Base-by-base conservation (phyloP, 2,329 filamentous ascomycete genomes). In the Colletotrichum sp. region DNA sequence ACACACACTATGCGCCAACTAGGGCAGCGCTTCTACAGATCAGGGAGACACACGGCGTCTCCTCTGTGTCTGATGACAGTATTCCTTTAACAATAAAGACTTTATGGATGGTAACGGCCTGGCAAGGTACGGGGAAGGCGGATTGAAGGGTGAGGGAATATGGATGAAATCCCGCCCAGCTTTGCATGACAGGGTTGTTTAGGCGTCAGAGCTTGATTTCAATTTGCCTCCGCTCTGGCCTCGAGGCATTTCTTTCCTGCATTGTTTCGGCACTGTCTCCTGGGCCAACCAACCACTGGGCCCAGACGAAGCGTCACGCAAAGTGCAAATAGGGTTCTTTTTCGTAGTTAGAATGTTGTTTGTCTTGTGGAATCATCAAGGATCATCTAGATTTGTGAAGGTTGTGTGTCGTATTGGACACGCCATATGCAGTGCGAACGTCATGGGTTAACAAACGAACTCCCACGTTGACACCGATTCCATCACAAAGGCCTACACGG, bases 161-260 rank as follows among this genome's bases (percentile, higher is more conserved):
- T 62, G 44, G 49, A 72, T 70, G 27, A 57, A 29, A 25, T 64
- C 69, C 57, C 55, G 30, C 69, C 68, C 72, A 66, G 36, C 69
- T 71, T 77, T 78, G 77, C 77, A 78, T 77, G 75, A 67, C 69
- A 72, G 66, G 76, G 76, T 73, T 71, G 75, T 77, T 78, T 12
- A 77, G 77, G 77, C 77, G 77, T 78, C 55, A 71, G 72, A 66
- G 49, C 63, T 73, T 74, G n/a, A 66, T 62, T 69, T 74, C 62
- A 63, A 29, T 72, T 34, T 74, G 59, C 70, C 64, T 76, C 63
- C 49, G 36, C 70, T 77, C 71, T 77, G 55, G 67, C 64, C 64
- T 63, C 36, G 59, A 74, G 70, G 67, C 62, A 77, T 69, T 74
- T 66, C 55, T 62, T 69, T 70, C n/a, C 36, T 64, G 59, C n/a